Base-by-base conservation (phyloP, 2,329 filamentous ascomycete genomes). In the Hymenoscyphus infarciens region DNA sequence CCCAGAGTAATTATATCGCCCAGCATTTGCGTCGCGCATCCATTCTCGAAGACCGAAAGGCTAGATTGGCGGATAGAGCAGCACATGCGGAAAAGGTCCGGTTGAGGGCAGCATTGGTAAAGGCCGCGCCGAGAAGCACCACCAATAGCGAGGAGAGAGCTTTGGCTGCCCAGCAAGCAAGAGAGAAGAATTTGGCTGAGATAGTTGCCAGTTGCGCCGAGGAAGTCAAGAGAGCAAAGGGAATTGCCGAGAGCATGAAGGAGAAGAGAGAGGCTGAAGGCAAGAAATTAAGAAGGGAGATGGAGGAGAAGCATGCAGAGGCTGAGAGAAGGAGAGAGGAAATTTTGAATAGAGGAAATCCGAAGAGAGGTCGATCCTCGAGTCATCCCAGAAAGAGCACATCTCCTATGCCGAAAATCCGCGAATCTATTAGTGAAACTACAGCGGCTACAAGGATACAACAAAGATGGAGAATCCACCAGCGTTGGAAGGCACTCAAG, bases 21-120 rank as follows among this genome's bases (percentile, higher is more conserved):
- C 90, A 92, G 73, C 90, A 92, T 73, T 81, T 92, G 62, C 90
- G 91, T 53, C 87, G 91, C 60, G 87, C 89, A 57, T 91, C 89
- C 16, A 93, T 94, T 63, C 83, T 94, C 65, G 90, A 93, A 75
- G 88, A 89, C 68, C 87, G 91, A 65, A 92, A 91, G 73, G 90
- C 90, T 15, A 84, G 90, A 22, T 81, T 95, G 19, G 90, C 91
- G 61, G 90, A 93, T 74, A 82, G 90, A 61, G 91, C 91, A 31
- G 89, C 89, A 7, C 90, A 95, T 75, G 91, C 89, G 25, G 91
- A 95, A 75, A 91, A 93, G 74, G 91, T 95, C 16, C 87, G 91
- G 59, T 77, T 92, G 64, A 83, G 90, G 39, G 90, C 90, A 53
- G 90, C 90, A 10, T 75, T 90, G 62, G 89, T 86, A 64, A 92